Conservation (phyloP, 73 alveolate genomes). For the Paramecium primaurelia region DNA sequence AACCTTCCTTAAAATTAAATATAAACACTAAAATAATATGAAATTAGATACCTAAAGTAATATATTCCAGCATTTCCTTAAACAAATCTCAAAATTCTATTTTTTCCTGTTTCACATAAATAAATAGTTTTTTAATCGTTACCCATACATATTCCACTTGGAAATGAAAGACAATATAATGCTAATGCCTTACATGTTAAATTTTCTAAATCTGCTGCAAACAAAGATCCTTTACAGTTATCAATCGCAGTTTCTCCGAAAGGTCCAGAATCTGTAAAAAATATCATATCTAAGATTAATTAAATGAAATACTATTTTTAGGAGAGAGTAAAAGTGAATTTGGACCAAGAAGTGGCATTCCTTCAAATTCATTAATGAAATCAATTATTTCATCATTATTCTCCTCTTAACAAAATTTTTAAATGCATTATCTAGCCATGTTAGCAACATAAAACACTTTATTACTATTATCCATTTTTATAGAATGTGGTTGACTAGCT, state of each 20-base stretch:
- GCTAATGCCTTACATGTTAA: constrained; percentile 79
- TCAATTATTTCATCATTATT: constrained; percentile 57
- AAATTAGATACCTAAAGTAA: constrained; percentile 64
- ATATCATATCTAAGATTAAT: constrained; percentile 59
- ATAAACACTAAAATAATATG: not conserved
- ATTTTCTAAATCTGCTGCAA: constrained; percentile 72
- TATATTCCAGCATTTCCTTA: constrained; percentile 87
- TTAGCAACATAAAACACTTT: constrained; percentile 23
- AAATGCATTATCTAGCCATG: constrained; percentile 43
- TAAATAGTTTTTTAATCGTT: constrained; percentile 73
- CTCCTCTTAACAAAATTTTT: constrained; percentile 65
- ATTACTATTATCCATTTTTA: constrained; percentile 9
- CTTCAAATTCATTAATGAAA: constrained; percentile 89
- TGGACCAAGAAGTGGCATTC: constrained; percentile 96
- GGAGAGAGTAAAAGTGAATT: constrained; percentile 80
- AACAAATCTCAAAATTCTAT: constrained; percentile 91
- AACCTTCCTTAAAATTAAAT: constrained; percentile 48
- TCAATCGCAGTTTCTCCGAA: constrained; percentile 81
- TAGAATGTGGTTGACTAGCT: constrained; percentile 4
- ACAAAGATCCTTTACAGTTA: constrained; percentile 68
- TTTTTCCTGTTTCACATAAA: constrained; percentile 89
- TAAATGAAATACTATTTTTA: constrained; percentile 73
- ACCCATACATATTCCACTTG: constrained; percentile 79
- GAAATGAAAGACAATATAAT: constrained; percentile 78
- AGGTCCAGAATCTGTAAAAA: constrained; percentile 90